These are phyloP conservation scores for Magnaporthales sp. DNA, from an alignment of 2,329 filamentous ascomycete species.

Conservation along the genomic window DNA sequence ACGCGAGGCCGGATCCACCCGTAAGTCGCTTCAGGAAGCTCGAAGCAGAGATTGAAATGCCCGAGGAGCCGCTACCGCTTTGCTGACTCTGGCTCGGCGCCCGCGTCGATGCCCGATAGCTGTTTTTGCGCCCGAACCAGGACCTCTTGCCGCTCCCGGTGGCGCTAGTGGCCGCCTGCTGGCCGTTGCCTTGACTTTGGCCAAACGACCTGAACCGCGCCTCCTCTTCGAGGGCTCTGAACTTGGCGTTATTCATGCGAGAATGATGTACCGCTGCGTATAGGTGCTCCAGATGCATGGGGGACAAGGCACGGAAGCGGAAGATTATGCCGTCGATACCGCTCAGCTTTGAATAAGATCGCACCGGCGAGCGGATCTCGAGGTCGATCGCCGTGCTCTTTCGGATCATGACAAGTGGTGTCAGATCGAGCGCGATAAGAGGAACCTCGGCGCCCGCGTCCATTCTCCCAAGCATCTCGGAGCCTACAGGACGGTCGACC, in stretches of 20 bases:
- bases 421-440: constrained; percentile 70
- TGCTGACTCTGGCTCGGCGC: constrained; percentile 41
- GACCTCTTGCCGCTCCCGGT: constrained; percentile 38
- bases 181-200: constrained; percentile 27
- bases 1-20: constrained; percentile 54
- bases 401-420: constrained; percentile 80
- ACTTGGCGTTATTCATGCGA: constrained; percentile 87
- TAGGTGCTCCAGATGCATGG: constrained; percentile 69
- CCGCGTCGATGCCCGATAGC: constrained; percentile 52
- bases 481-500: constrained; percentile 7
- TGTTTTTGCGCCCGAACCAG: constrained; percentile 57
- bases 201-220: constrained; percentile 66
- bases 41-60: constrained; percentile 47
- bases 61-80: constrained; percentile 53
- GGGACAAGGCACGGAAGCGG: constrained; percentile 76
- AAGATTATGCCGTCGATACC: constrained; percentile 63
- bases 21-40: constrained; percentile 77
- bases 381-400: constrained; percentile 90
- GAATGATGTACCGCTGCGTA: constrained; percentile 84
- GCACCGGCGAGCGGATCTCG: constrained; percentile 82
- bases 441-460: constrained; percentile 30
- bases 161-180: constrained; percentile 21
- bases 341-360: constrained; percentile 59
- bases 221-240: constrained; percentile 59
- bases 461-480: constrained; percentile 4